A percentile compares a stretch with the other conserved stretches of the same genome.
Conservation (phyloP, 306 rosid genomes). For the Vigna unguiculata region DNA sequence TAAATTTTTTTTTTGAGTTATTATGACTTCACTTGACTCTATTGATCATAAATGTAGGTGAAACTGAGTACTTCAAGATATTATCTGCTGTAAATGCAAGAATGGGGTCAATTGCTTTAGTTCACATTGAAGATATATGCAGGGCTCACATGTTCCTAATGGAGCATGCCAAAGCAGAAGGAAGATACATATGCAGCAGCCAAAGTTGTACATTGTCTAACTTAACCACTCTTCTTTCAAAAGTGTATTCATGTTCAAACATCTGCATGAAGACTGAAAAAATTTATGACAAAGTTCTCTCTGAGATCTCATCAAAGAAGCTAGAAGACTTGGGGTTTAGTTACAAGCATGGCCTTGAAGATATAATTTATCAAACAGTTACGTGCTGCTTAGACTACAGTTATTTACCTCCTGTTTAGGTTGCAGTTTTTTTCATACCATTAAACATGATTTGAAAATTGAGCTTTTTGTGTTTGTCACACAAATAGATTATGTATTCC, state of each 20-base stretch:
- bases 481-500: conserved; percentile 34
- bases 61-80: conserved; percentile 54
- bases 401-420: conserved; percentile 54
- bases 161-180: conserved; percentile 72
- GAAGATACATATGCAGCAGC: conserved; percentile 66
- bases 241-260: conserved; percentile 51
- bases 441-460: conserved; percentile 21
- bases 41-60: conserved; percentile 55
- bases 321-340: conserved; percentile 70
- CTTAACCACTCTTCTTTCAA: conserved; percentile 55
- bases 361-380: conserved; percentile 61
- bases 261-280: conserved; percentile 52
- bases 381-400: conserved; percentile 56
- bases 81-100: conserved; percentile 74
- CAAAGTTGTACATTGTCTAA: conserved; percentile 56
- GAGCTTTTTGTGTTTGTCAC: conserved; percentile 1
- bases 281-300: conserved; percentile 46
- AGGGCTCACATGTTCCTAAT: conserved; percentile 80
- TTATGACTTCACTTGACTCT: conserved; percentile 8
- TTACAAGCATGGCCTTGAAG: conserved; percentile 70
- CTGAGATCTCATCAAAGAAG: conserved; percentile 74
- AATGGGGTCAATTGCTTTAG: conserved; percentile 77
- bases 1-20: conserved; percentile 1
- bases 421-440: background rate
- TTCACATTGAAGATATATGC: conserved; percentile 85